Evolutionary conservation across 352 stramenopile species (phyloP).

Genomic region (Paralagenidium karlingii): DNA sequence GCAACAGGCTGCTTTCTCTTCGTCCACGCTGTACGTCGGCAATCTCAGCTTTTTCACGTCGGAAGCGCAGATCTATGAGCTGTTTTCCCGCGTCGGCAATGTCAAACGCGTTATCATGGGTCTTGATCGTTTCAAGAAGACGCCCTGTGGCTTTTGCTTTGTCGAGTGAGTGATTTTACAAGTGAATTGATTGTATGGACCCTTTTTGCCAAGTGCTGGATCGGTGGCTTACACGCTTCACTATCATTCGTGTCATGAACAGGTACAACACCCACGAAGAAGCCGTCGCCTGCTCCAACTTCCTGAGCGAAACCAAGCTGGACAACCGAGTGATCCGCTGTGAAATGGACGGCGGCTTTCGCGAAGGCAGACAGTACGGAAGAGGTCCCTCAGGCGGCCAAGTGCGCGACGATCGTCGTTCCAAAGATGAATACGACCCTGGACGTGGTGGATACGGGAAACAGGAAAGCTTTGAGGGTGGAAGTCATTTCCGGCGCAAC

Average conservation of each 20-base stretch:
- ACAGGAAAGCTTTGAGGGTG: conserved; percentile 36
- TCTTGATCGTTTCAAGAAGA: conserved; percentile 92
- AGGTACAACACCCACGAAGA: conserved; percentile 61
- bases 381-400: conserved; percentile 70
- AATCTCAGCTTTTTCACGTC: conserved; percentile 97
- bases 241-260: background rate
- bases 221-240: background rate
- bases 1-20: conserved; percentile 85
- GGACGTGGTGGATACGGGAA: conserved; percentile 67
- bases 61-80: conserved; percentile 89
- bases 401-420: conserved; percentile 73
- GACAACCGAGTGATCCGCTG: conserved; percentile 81
- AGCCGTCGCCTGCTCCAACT: conserved; percentile 63
- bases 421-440: conserved; percentile 77
- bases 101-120: conserved; percentile 93
- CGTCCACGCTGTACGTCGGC: conserved; percentile 92
- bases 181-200: background rate
- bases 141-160: conserved; percentile 96
- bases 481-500: conserved; percentile 57
- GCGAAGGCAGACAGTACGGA: conserved; percentile 77
- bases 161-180: conserved; percentile 77
- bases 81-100: conserved; percentile 89
- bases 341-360: conserved; percentile 82
- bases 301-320: conserved; percentile 78
- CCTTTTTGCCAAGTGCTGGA: background rate